phyloP scores from a whole-genome alignment of 345 rosid genomes.

The Lepidium aucheri region DNA sequence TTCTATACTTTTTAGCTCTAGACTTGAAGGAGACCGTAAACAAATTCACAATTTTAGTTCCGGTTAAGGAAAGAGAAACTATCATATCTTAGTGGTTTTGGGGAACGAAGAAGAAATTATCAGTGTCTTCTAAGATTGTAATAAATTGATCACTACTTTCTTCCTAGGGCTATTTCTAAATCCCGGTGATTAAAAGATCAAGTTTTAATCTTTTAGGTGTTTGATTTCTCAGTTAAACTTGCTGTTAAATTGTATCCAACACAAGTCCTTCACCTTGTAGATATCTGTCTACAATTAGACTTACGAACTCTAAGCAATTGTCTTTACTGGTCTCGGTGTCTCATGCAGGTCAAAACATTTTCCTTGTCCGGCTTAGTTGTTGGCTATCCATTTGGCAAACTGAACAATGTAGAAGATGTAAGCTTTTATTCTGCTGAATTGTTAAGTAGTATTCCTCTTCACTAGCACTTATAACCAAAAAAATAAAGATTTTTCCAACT shows the following conservation, averaged over 20 bases:
- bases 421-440: conserved; percentile 13
- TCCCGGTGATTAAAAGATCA: background rate
- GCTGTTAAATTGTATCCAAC: background rate
- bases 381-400: conserved; percentile 56
- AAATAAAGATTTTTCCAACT: background rate
- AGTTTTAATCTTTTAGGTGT: background rate
- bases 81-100: background rate
- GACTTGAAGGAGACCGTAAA: background rate
- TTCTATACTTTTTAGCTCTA: background rate
- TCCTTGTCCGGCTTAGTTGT: conserved; percentile 61
- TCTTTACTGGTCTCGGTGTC: background rate
- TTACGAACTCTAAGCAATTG: background rate
- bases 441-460: background rate
- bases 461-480: background rate
- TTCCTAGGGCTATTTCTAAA: background rate
- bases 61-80: background rate
- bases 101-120: background rate
- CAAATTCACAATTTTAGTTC: background rate
- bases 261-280: background rate
- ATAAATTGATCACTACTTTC: background rate
- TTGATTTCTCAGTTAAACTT: background rate
- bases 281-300: background rate
- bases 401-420: conserved; percentile 29
- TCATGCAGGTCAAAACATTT: conserved; percentile 54
- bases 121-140: background rate